These are phyloP conservation scores for Aspergillus cristatus DNA, from an alignment of 495 filamentous ascomycete genomes.

Conservation along the genomic window DNA sequence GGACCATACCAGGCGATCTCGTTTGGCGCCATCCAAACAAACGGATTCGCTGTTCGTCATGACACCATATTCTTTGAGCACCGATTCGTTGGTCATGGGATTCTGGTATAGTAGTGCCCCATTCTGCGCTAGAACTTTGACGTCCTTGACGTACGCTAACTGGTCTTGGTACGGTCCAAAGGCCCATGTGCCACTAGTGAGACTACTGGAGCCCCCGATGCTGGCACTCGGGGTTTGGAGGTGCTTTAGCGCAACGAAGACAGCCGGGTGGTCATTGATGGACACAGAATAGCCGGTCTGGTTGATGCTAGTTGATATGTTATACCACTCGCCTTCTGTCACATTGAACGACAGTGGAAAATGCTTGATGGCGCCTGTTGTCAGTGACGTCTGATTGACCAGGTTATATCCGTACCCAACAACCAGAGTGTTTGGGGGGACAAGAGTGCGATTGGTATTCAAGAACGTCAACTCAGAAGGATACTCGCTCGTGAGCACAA, in stretches of 20 bases:
- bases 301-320: constrained; percentile 9
- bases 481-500: constrained; percentile 9
- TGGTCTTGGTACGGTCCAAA: constrained; percentile 27
- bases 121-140: constrained; percentile 17
- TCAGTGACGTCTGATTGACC: constrained; percentile 10
- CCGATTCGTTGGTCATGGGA: constrained; percentile 10
- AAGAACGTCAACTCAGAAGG: constrained; percentile 2
- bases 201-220: not conserved
- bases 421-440: constrained; percentile 9
- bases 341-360: constrained; percentile 3
- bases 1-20: constrained; percentile 13
- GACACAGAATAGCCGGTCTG: constrained; percentile 8
- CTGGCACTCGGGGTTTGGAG: not conserved
- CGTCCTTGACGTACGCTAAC: constrained; percentile 20
- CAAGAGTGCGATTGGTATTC: constrained; percentile 7
- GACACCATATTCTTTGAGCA: constrained; percentile 18
- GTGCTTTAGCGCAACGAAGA: constrained; percentile 5
- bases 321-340: constrained; percentile 9
- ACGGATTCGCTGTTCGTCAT: constrained; percentile 14
- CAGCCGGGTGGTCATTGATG: constrained; percentile 5
- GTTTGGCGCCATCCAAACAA: constrained; percentile 16
- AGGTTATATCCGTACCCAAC: constrained; percentile 12
- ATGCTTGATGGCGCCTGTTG: constrained; percentile 5
- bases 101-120: constrained; percentile 20
- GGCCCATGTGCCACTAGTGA: constrained; percentile 19